phyloP scores from a whole-genome alignment of 2,329 filamentous ascomycete species.

The Neocatenulostroma microsporum region DNA sequence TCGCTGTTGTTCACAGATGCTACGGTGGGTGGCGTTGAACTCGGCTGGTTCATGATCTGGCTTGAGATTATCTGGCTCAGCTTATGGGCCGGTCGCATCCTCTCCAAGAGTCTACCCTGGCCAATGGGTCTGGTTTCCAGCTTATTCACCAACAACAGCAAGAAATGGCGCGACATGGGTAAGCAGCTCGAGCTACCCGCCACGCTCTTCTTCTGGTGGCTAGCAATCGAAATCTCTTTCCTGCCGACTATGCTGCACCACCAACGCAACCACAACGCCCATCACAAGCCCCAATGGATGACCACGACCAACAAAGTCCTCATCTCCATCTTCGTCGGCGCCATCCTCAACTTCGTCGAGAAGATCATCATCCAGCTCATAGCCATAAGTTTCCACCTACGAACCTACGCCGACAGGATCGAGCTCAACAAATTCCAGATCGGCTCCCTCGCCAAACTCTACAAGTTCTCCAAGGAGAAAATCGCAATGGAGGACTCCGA shows the following conservation, averaged over 20 bases:
- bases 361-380: constrained; percentile 95
- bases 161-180: constrained; percentile 89
- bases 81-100: constrained; percentile 65
- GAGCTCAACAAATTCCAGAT: constrained; percentile 91
- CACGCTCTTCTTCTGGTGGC: constrained; percentile 85
- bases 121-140: constrained; percentile 58
- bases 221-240: constrained; percentile 80
- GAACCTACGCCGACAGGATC: constrained; percentile 85
- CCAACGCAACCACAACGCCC: constrained; percentile 46
- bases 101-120: constrained; percentile 57
- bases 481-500: constrained; percentile 68
- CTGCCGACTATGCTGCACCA: constrained; percentile 69
- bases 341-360: constrained; percentile 73
- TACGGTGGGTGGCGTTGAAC: constrained; percentile 63
- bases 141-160: constrained; percentile 74
- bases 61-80: constrained; percentile 88
- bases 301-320: constrained; percentile 75
- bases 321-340: constrained; percentile 72
- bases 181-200: constrained; percentile 76
- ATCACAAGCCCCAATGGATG: constrained; percentile 58
- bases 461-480: constrained; percentile 56
- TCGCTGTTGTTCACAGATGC: constrained; percentile 46
- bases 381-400: constrained; percentile 81
- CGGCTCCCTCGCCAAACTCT: constrained; percentile 56
- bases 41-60: constrained; percentile 94